Base-by-base conservation (phyloP, 2,329 filamentous ascomycete genomes). In the Ceratocystis harringtonii region DNA sequence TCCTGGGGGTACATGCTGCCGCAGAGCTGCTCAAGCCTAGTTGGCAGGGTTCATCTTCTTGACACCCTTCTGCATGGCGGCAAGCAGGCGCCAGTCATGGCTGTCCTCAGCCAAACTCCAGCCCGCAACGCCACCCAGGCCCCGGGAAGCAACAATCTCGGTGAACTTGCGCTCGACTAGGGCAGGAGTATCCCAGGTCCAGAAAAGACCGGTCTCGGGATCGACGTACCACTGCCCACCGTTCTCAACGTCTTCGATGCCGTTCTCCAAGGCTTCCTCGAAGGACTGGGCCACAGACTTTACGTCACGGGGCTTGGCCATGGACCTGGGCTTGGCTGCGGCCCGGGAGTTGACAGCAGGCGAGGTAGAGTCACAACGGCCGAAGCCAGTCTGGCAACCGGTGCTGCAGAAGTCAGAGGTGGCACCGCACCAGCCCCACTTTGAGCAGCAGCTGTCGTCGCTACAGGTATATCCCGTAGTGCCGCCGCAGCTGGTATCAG, bases 161-260 rank as follows among this genome's bases (percentile, higher is more conserved):
- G 78, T 74, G 66, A 89, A 83, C 75, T 90, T 91, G 66, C 77
- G 75, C 10, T 72, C 69, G 62, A 91, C 84, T 12, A 84, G 78
- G 5, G 78, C 77, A 0, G 80, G 77, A 0, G 84, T 88, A 67
- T 91, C 88, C 77, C 85, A 90, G 0, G 85, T 85, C 88, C 88
- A 91, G 80, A 87, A 91, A 30, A 86, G 72, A 63, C 79, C 74
- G 68, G 82, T 77, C 5, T 75, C 68, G 0, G 71, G 67, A 70
- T 91, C 88, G 78, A 82, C 88, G 74, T 82, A 90, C 72, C 86
- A 90, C 71, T 84, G 80, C 0, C 86, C 88, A 22, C 86, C 87
- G 1, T 75, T 73, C 1, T 75, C 69, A 1, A 78, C 72, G 68
- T 90, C 87, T 32, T 83, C 83, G 57, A 72, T 71, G 0, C 84